Conservation (phyloP, 495 filamentous ascomycete species). For the Aspergillus campestris region DNA sequence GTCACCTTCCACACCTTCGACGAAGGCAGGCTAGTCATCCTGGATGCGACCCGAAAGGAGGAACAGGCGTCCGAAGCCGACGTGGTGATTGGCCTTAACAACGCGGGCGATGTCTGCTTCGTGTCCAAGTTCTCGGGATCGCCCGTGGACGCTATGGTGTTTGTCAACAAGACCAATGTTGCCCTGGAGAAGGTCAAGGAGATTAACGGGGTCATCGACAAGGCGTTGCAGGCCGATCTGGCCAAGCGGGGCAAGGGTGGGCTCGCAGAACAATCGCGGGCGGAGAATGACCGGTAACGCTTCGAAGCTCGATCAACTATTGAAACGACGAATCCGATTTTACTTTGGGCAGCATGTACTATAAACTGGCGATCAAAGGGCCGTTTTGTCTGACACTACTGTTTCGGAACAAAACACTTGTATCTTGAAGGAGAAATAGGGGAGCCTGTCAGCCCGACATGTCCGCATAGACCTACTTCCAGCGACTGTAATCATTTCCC, state of each 20-base stretch:
- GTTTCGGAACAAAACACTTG: too few relatives aligned
- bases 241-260: constrained; percentile 67
- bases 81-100: constrained; percentile 78
- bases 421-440: too few relatives aligned
- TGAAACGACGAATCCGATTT: background rate
- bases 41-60: constrained; percentile 75
- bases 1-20: constrained; percentile 78
- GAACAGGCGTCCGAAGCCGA: constrained; percentile 81
- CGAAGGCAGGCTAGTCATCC: constrained; percentile 53
- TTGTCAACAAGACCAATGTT: constrained; percentile 60
- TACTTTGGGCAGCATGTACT: background rate
- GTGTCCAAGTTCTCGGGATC: constrained; percentile 80
- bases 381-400: background rate
- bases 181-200: constrained; percentile 73
- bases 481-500: too few relatives aligned
- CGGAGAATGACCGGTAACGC: constrained; percentile 60
- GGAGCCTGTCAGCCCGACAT: too few relatives aligned
- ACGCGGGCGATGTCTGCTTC: constrained; percentile 84
- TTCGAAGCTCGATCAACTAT: background rate
- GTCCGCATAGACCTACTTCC: too few relatives aligned
- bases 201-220: constrained; percentile 61
- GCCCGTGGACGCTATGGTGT: constrained; percentile 63
- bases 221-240: constrained; percentile 65
- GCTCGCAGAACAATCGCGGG: constrained; percentile 66
- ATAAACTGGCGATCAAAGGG: background rate